These are phyloP conservation scores for Pochonia chlamydosporia DNA, from an alignment of 2,329 filamentous ascomycete species.

Conservation along the genomic window DNA sequence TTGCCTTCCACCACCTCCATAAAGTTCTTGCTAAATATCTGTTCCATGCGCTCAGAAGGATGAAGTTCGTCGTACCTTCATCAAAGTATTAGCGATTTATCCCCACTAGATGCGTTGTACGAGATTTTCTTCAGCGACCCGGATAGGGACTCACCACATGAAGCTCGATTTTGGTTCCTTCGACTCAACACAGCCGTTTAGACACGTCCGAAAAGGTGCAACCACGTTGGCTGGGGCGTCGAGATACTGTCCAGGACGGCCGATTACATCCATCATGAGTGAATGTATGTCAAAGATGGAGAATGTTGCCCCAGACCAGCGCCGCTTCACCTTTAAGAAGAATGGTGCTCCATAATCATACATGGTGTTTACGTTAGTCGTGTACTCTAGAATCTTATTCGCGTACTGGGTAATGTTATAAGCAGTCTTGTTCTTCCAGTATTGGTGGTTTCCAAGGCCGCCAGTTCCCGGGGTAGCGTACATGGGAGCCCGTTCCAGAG, in stretches of 20 bases:
- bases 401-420: slow-evolving; percentile 43
- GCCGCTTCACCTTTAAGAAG: slow-evolving; percentile 33
- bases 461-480: slow-evolving; percentile 38
- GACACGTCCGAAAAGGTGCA: slow-evolving; percentile 52
- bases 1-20: slow-evolving; percentile 31
- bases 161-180: slow-evolving; percentile 49
- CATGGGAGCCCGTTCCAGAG: slow-evolving; percentile 60
- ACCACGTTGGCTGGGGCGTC: slow-evolving; percentile 58
- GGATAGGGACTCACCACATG: slow-evolving; percentile 61
- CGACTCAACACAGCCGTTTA: slow-evolving; percentile 31
- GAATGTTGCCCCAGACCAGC: slow-evolving; percentile 55
- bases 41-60: slow-evolving; percentile 55
- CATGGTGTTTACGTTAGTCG: slow-evolving; percentile 41
- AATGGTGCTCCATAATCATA: slow-evolving; percentile 45
- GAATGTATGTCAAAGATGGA: slow-evolving; percentile 63
- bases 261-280: slow-evolving; percentile 59
- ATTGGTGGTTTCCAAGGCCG: slow-evolving; percentile 20
- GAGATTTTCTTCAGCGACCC: too few relatives aligned
- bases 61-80: slow-evolving; percentile 61
- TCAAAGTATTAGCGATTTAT: too few relatives aligned
- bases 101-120: too few relatives aligned
- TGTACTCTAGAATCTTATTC: slow-evolving; percentile 40
- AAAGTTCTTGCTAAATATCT: slow-evolving; percentile 35
- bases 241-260: slow-evolving; percentile 55
- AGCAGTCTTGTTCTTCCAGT: slow-evolving; percentile 39